These are phyloP conservation scores for Penicillium sp. DNA, from an alignment of 2,329 filamentous ascomycete genomes.

Conservation along the genomic window DNA sequence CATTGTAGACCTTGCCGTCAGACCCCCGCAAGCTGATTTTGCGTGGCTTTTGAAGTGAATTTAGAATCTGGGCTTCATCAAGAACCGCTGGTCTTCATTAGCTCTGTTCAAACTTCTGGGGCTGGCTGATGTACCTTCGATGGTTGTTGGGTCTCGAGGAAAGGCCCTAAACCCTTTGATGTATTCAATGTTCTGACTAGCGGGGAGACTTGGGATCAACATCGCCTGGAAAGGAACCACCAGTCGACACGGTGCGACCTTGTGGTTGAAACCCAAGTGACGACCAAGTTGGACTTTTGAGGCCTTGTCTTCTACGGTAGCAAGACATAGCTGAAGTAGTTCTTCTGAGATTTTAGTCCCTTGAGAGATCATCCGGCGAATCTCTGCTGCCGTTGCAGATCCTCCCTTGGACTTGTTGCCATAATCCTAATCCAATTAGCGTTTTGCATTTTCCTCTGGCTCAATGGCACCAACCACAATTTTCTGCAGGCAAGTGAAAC, in stretches of 20 bases:
- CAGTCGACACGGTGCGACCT: slow-evolving; percentile 75
- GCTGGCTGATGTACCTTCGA: slow-evolving; percentile 51
- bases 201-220: slow-evolving; percentile 77
- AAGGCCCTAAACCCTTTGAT: slow-evolving; percentile 79
- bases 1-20: slow-evolving; percentile 83
- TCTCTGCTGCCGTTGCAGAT: slow-evolving; percentile 52
- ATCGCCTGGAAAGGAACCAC: slow-evolving; percentile 88
- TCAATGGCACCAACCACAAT: slow-evolving; percentile 35
- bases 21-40: slow-evolving; percentile 86
- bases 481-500: slow-evolving; percentile 45
- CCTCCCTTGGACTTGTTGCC: slow-evolving; percentile 51
- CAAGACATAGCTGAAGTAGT: slow-evolving; percentile 76
- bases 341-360: slow-evolving; percentile 84
- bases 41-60: slow-evolving; percentile 87
- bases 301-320: slow-evolving; percentile 71
- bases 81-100: slow-evolving; percentile 57
- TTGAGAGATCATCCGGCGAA: slow-evolving; percentile 71
- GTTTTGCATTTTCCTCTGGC: background rate
- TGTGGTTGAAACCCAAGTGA: slow-evolving; percentile 82
- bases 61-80: slow-evolving; percentile 86
- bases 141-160: slow-evolving; percentile 79
- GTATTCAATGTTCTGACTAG: slow-evolving; percentile 67
- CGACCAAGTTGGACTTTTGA: slow-evolving; percentile 72
- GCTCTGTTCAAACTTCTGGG: background rate
- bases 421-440: slow-evolving; percentile 45